Conservation (phyloP, 345 rosid genomes). For the Acer campestre region DNA sequence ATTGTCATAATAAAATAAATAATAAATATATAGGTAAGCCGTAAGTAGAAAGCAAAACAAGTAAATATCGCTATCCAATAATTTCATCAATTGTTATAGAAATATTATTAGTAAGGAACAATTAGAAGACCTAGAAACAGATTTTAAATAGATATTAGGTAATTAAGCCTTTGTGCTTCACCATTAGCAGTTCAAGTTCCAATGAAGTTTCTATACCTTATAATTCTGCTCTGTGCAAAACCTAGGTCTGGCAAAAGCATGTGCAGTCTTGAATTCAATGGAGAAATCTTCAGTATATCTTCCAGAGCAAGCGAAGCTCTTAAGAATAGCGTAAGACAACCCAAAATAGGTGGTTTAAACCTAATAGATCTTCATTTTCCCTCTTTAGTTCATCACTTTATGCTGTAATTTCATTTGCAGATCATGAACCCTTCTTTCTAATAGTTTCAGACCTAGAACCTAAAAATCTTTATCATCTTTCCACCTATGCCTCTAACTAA, state of each 20-base stretch:
- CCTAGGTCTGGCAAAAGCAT: no score
- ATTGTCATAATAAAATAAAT: neutral
- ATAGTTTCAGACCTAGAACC: neutral
- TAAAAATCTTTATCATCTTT: neutral
- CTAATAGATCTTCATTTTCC: neutral
- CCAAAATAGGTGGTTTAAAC: no score
- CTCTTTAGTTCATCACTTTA: neutral
- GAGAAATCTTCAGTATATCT: no score
- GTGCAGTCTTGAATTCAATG: no score
- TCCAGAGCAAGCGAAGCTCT: neutral
- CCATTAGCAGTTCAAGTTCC: no score
- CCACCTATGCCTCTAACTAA: neutral
- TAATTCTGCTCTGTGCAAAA: no score
- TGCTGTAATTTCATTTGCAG: neutral
- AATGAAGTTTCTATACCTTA: no score
- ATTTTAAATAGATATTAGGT: neutral
- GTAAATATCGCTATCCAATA: neutral
- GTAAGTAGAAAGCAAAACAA: neutral
- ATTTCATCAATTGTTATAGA: neutral
- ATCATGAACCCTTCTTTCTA: neutral
- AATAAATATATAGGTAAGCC: neutral
- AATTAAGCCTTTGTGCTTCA: no score
- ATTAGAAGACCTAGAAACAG: neutral
- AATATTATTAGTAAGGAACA: neutral
- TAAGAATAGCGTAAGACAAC: neutral